These are phyloP conservation scores for Volvariella volvacea DNA, from an alignment of 1,284 basidiomycete genomes.

Conservation along the genomic window DNA sequence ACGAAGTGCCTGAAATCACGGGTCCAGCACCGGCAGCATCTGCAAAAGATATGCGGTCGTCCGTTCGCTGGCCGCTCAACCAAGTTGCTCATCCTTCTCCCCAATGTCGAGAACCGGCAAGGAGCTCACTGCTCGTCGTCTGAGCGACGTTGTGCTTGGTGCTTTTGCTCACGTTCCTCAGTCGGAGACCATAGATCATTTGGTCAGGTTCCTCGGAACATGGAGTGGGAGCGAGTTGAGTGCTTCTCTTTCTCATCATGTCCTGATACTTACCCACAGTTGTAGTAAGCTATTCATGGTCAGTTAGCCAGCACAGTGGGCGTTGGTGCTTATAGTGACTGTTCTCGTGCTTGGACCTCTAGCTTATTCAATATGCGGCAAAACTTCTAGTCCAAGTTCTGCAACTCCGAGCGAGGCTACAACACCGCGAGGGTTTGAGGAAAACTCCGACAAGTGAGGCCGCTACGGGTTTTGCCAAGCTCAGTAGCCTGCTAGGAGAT, in stretches of 20 bases:
- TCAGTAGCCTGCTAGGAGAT: slow-evolving; percentile 53
- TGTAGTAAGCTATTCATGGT: slow-evolving; percentile 74
- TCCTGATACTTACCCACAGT: not conserved
- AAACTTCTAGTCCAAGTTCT: slow-evolving; percentile 65
- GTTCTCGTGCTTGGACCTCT: not conserved
- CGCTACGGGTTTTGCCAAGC: slow-evolving; percentile 47
- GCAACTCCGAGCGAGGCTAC: slow-evolving; percentile 57
- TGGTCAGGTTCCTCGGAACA: slow-evolving; percentile 66
- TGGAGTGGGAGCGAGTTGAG: slow-evolving; percentile 81
- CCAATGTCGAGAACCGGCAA: slow-evolving; percentile 22
- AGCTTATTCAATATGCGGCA: slow-evolving; percentile 67
- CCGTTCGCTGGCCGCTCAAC: not conserved
- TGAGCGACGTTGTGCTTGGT: slow-evolving; percentile 60
- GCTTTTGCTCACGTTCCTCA: slow-evolving; percentile 50
- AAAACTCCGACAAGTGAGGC: slow-evolving; percentile 41
- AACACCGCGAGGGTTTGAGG: slow-evolving; percentile 53
- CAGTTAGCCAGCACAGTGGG: slow-evolving; percentile 12
- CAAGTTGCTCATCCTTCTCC: not conserved
- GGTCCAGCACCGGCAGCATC: not conserved
- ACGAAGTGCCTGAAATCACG: not conserved
- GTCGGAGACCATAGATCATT: slow-evolving; percentile 60
- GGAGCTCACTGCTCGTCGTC: slow-evolving; percentile 28
- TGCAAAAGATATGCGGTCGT: not conserved
- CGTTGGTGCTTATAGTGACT: not conserved
- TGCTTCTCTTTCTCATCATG: slow-evolving; percentile 14